A percentile compares a stretch with the other conserved stretches of the same genome.
These are phyloP conservation scores for Salicornia ramosissima DNA, from an alignment of 148 eudicot genomes.

Conservation along the genomic window DNA sequence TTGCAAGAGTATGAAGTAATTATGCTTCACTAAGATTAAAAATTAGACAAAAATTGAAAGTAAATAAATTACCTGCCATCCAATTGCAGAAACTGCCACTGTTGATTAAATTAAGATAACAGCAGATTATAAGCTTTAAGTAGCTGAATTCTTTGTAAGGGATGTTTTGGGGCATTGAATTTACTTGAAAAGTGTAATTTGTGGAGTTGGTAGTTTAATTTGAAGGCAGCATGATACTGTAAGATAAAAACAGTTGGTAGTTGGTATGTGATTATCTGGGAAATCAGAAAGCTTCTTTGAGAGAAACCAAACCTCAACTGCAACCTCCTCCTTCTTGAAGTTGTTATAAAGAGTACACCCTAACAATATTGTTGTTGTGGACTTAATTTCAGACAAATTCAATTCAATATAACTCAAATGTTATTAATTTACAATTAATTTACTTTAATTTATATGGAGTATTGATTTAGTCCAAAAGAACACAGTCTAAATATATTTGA, in stretches of 20 bases:
- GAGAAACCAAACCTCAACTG: not conserved
- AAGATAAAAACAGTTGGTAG: not conserved
- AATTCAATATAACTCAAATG: too few relatives aligned
- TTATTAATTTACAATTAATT: too few relatives aligned
- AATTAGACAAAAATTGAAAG: not conserved
- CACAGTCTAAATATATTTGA: too few relatives aligned
- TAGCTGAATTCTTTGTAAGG: not conserved
- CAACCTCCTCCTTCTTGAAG: not conserved
- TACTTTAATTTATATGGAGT: too few relatives aligned
- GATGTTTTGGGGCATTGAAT: not conserved
- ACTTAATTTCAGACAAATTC: too few relatives aligned
- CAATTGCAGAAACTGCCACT: conserved; percentile 6
- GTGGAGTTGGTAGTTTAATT: not conserved
- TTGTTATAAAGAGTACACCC: too few relatives aligned
- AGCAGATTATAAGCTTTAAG: not conserved
- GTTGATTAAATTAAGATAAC: not conserved
- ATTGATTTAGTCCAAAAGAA: too few relatives aligned
- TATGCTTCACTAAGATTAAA: not conserved
- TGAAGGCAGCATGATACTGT: not conserved
- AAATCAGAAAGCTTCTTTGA: too few relatives aligned
- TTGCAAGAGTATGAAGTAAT: conserved; percentile 17
- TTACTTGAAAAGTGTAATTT: not conserved
- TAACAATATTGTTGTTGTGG: too few relatives aligned
- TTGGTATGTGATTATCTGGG: not conserved
- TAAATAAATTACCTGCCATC: not conserved